These are phyloP conservation scores for Cryptosporidium parvum DNA, from an alignment of 169 alveolate genomes.

Conservation along the genomic window DNA sequence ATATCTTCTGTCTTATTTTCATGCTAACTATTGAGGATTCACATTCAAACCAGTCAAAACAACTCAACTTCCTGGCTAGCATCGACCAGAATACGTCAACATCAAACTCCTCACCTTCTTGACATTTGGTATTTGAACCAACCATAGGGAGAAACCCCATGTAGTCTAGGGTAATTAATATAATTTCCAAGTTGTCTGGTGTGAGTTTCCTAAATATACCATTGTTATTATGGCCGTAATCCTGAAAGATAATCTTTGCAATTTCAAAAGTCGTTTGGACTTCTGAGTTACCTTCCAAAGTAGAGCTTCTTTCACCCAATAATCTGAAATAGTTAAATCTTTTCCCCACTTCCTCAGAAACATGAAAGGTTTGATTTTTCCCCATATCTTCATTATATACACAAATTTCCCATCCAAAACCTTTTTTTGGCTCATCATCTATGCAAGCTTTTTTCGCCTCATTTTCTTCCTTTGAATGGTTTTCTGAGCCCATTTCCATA, in stretches of 20 bases:
- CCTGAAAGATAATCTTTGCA: constrained; percentile 54
- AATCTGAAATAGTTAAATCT: constrained; percentile 38
- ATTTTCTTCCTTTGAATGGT: not conserved
- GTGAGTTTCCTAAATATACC: constrained; percentile 33
- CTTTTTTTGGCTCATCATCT: not conserved
- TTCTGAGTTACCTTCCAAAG: not conserved
- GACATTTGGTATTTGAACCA: constrained; percentile 8
- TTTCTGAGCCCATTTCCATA: constrained; percentile 1
- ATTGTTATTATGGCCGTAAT: not conserved
- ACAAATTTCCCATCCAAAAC: constrained; percentile 62
- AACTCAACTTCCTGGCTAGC: constrained; percentile 69
- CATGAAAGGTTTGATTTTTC: constrained; percentile 28
- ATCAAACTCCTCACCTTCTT: constrained; percentile 24
- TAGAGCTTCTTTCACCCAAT: constrained; percentile 12
- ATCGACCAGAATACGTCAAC: constrained; percentile 55
- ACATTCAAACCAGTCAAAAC: constrained; percentile 65
- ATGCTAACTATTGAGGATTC: constrained; percentile 28
- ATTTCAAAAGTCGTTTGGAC: constrained; percentile 14
- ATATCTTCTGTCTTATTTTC: constrained; percentile 20
- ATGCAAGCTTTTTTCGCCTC: not conserved
- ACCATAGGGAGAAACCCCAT: constrained; percentile 66
- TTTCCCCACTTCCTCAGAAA: constrained; percentile 40
- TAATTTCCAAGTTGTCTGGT: constrained; percentile 14
- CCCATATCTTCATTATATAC: constrained; percentile 33
- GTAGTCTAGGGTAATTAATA: constrained; percentile 53